These are phyloP conservation scores for Lentinula novae-zelandiae DNA, from an alignment of 1,284 basidiomycete species.

Conservation along the genomic window DNA sequence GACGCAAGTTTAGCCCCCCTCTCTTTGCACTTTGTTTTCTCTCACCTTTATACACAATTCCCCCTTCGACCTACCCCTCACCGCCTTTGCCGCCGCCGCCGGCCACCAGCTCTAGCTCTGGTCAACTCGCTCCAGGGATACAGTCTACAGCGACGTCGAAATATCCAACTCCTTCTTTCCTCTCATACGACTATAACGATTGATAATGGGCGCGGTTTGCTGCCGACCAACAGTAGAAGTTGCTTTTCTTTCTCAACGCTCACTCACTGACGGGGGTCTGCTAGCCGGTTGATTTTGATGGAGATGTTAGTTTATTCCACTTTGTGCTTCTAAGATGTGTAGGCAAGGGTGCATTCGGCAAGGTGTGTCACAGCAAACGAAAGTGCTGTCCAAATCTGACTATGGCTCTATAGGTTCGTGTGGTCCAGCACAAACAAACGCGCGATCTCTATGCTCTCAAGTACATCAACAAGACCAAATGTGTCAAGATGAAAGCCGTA, in stretches of 20 bases:
- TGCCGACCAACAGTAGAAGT: constrained; percentile 69
- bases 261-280: background rate
- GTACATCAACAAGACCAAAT: constrained; percentile 98
- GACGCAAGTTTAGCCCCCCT: background rate
- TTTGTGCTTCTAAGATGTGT: constrained; percentile 93
- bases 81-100: background rate
- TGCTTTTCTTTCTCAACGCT: background rate
- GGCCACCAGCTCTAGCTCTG: constrained; percentile 9
- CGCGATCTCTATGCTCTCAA: constrained; percentile 95
- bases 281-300: constrained; percentile 97
- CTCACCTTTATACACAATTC: background rate
- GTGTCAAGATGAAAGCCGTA: constrained; percentile 97
- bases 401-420: constrained; percentile 69
- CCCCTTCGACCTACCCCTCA: background rate
- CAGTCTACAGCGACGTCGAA: background rate
- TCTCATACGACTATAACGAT: background rate
- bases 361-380: constrained; percentile 49
- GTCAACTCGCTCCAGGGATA: constrained; percentile 4
- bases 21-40: background rate
- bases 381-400: background rate
- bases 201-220: constrained; percentile 77
- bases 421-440: constrained; percentile 97
- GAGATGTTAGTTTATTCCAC: constrained; percentile 96
- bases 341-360: constrained; percentile 98
- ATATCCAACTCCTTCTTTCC: background rate